Conservation (phyloP, 805 yeast species). For the Metschnikowia vanudenii region DNA sequence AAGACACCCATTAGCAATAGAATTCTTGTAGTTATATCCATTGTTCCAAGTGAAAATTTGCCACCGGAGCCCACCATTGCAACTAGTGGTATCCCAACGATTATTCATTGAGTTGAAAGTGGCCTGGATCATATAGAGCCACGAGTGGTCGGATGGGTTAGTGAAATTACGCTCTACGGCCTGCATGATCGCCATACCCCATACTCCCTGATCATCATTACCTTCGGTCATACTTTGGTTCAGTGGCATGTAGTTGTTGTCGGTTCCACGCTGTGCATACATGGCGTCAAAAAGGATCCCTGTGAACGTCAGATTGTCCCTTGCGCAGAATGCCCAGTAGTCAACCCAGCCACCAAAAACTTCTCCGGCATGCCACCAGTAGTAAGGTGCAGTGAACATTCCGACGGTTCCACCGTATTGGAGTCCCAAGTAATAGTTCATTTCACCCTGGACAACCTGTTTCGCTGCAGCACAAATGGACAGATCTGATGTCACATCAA, state of each 20-base stretch:
- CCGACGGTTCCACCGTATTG: slow-evolving; percentile 46
- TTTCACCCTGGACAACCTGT: slow-evolving; percentile 35
- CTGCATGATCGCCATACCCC: slow-evolving; percentile 48
- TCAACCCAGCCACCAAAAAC: slow-evolving; percentile 49
- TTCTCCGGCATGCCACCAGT: slow-evolving; percentile 56
- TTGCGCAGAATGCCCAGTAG: slow-evolving; percentile 39
- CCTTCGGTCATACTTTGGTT: slow-evolving; percentile 49
- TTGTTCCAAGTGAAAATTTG: slow-evolving; percentile 50
- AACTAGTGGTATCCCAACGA: slow-evolving; percentile 39
- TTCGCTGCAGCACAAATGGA: slow-evolving; percentile 44
- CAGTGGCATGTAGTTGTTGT: slow-evolving; percentile 43
- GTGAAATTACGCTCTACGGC: slow-evolving; percentile 45
- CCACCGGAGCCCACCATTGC: slow-evolving; percentile 48
- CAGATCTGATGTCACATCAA: slow-evolving; percentile 39
- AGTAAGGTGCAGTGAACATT: slow-evolving; percentile 45
- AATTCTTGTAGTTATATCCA: slow-evolving; percentile 46
- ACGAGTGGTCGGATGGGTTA: slow-evolving; percentile 32
- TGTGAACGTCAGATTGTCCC: slow-evolving; percentile 32
- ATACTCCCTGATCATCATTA: slow-evolving; percentile 53
- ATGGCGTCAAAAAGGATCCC: slow-evolving; percentile 36
- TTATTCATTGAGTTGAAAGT: slow-evolving; percentile 46
- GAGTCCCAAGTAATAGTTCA: slow-evolving; percentile 46
- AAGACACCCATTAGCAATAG: slow-evolving; percentile 45
- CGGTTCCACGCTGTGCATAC: slow-evolving; percentile 43
- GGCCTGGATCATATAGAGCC: slow-evolving; percentile 44